Evolutionary conservation across 306 rosid species (phyloP).

Genomic region (Lablab purpureus): DNA sequence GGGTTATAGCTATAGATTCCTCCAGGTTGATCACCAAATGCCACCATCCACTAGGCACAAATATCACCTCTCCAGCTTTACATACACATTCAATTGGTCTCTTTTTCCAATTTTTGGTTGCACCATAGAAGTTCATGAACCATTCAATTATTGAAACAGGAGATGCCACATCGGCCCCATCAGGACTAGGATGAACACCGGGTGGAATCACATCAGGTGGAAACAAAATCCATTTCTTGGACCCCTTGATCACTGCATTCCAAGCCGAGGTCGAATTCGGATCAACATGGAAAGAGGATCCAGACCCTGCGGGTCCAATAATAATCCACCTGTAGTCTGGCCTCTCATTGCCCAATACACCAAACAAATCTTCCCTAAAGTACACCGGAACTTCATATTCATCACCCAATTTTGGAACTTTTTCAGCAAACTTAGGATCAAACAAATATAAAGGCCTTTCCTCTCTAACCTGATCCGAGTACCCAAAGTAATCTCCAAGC

Average conservation of each 20-base stretch:
- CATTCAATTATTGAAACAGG: slow-evolving; percentile 95
- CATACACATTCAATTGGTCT: slow-evolving; percentile 88
- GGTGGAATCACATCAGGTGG: slow-evolving; percentile 93
- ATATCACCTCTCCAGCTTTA: slow-evolving; percentile 90
- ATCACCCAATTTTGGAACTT: slow-evolving; percentile 73
- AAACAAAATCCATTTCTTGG: slow-evolving; percentile 95
- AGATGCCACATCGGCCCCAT: slow-evolving; percentile 91
- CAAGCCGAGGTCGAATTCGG: slow-evolving; percentile 98
- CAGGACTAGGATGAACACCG: slow-evolving; percentile 95
- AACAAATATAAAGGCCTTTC: slow-evolving; percentile 90
- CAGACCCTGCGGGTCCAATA: slow-evolving; percentile 89
- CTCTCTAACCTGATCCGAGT: slow-evolving; percentile 79
- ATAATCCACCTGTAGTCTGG: slow-evolving; percentile 93
- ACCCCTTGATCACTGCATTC: slow-evolving; percentile 94
- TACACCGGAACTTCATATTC: slow-evolving; percentile 78
- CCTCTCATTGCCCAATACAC: slow-evolving; percentile 78
- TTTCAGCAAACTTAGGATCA: slow-evolving; percentile 89
- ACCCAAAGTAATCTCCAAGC: slow-evolving; percentile 77
- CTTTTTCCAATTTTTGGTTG: slow-evolving; percentile 78
- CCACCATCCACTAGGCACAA: slow-evolving; percentile 99
- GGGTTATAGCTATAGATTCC: slow-evolving; percentile 94
- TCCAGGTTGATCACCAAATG: slow-evolving; percentile 96
- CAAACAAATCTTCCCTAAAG: slow-evolving; percentile 85
- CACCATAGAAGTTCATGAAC: slow-evolving; percentile 95
- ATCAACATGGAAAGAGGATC: slow-evolving; percentile 94